Evolutionary conservation across 2,329 filamentous ascomycete genomes (phyloP).

Genomic region (Fusarium pseudonygamai): DNA sequence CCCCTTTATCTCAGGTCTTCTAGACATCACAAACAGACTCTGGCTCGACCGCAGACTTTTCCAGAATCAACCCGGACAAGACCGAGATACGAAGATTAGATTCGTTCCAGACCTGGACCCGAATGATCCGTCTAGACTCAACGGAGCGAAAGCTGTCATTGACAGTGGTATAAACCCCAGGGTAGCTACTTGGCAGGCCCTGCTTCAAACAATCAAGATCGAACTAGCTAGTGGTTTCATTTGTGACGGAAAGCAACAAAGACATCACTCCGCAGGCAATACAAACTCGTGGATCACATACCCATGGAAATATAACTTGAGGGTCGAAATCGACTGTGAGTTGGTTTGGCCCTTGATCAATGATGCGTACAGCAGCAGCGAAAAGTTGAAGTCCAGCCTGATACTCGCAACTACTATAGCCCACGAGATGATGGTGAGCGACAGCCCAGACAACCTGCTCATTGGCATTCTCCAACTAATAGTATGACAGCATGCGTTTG

Average conservation of each 20-base stretch:
- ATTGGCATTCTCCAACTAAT: not conserved
- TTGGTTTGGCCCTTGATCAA: constrained; percentile 41
- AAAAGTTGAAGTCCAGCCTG: constrained; percentile 39
- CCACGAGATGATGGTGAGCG: constrained; percentile 45
- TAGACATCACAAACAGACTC: constrained; percentile 41
- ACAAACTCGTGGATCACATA: not conserved
- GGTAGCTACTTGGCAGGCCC: not conserved
- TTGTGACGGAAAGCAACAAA: not conserved
- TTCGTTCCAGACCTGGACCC: constrained; percentile 7
- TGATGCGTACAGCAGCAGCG: constrained; percentile 34
- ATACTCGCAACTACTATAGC: constrained; percentile 35
- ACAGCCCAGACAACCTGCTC: not conserved
- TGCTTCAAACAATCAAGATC: constrained; percentile 10
- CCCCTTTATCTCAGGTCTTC: constrained; percentile 31
- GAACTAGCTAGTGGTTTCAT: constrained; percentile 26
- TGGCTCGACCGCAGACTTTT: constrained; percentile 21
- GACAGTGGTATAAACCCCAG: not conserved
- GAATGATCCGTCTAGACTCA: not conserved
- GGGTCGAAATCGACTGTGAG: constrained; percentile 27
- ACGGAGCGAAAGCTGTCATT: constrained; percentile 1
- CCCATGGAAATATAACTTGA: not conserved
- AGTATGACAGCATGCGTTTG: constrained; percentile 32
- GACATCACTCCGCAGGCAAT: not conserved
- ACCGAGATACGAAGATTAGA: not conserved
- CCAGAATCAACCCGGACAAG: not conserved